Conservation (phyloP, 2,329 filamentous ascomycete genomes). For the Aureobasidium sp. region DNA sequence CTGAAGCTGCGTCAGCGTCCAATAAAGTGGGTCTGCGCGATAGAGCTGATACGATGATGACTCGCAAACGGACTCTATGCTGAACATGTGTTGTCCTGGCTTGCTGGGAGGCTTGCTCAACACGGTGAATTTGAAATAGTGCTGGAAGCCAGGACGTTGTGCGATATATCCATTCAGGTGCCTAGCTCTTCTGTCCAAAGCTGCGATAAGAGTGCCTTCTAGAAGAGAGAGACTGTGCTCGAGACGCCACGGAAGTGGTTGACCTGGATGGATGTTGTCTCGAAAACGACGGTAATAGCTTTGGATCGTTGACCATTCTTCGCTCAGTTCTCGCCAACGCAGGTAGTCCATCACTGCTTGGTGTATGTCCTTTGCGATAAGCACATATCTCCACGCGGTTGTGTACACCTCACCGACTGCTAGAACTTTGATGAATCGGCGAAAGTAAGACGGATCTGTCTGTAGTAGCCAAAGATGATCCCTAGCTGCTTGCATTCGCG, state of each 20-base stretch:
- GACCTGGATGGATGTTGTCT: not conserved
- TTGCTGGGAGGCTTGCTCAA: not conserved
- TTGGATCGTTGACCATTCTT: not conserved
- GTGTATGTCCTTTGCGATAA: not conserved
- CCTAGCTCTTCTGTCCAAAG: not conserved
- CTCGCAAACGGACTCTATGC: not conserved
- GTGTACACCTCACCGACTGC: not conserved
- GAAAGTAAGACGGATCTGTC: slow-evolving; percentile 19
- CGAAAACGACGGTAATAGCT: not conserved
- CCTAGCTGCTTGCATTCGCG: slow-evolving; percentile 18
- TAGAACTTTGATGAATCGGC: not conserved
- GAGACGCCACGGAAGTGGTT: not conserved
- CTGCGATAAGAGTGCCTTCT: not conserved
- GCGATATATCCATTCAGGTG: not conserved
- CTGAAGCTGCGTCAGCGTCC: not conserved
- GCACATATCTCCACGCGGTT: not conserved
- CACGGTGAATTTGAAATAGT: not conserved
- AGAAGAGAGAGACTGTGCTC: not conserved
- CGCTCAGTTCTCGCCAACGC: not conserved
- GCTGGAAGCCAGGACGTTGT: not conserved
- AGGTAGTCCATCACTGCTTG: not conserved
- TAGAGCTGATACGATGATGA: not conserved
- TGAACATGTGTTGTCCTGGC: not conserved
- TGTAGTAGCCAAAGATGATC: slow-evolving; percentile 26
- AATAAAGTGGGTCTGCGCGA: not conserved